Base-by-base conservation (phyloP, 805 yeast genomes). In the Starmerella cellae region DNA sequence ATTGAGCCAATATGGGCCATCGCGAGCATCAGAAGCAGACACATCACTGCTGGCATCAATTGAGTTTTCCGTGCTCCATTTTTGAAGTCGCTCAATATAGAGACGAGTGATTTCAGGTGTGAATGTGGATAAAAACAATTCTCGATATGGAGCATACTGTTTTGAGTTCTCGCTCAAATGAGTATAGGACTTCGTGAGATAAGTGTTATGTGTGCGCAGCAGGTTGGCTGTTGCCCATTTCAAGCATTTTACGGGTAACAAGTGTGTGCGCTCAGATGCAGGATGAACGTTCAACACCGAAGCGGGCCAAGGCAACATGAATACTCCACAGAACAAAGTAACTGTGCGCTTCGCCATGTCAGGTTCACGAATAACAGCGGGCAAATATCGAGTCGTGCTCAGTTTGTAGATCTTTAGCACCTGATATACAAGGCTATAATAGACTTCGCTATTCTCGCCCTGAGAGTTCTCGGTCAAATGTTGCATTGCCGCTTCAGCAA, bases 151-250 rank as follows among this genome's bases (percentile, higher is more conserved):
- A n/a, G 65, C 67, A 54, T 82, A 82, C 20, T 53, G 53, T 21
- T 52, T 23, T 35, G 50, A 65, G 70, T 74, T 44, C 56, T 64
- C 39, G 64, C 50, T 42, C 26, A 51, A 45, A 3, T 42, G 44
- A 6, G 47, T 39, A 31, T 41, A 38, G 21, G 47, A 28, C 28
- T 42, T 38, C 26, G 50, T 43, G 1, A 79, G 83, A 56, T 80
- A 85, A 52, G 88, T 70, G 41, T 70, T 70, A 54, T 82, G 82
- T 3, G 85, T 58, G 50, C 93, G 72, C 50, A 69, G 71, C 32
- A 87, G 58, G 58, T 82, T 84, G 20, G 83, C 84, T 55, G 76
- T 77, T 1, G 93, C 74, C 96, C 97, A 88, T 60, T 88, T 91
- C 64, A 72, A 87, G 52, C 75, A 73, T 62, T 75, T 88, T 56